These are phyloP conservation scores for Rhamnella rubrinervis DNA, from an alignment of 331 rosid genomes.

Conservation along the genomic window DNA sequence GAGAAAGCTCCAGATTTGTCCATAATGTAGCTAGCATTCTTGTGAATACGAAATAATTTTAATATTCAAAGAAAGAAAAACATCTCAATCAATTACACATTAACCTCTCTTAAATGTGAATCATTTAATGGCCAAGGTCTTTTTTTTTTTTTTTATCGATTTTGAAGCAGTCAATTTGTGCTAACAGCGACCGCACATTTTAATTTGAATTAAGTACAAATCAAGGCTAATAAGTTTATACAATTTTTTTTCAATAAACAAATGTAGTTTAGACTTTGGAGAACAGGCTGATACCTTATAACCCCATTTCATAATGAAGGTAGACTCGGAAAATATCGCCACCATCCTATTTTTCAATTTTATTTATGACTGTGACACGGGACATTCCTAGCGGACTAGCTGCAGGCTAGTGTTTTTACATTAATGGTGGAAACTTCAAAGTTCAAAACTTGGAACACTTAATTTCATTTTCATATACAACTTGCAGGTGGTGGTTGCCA, in stretches of 20 bases:
- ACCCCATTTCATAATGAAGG: not conserved
- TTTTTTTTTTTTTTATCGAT: not conserved
- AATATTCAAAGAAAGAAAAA: not conserved
- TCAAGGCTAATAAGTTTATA: not conserved
- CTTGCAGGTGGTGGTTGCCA: slow-evolving; percentile 1
- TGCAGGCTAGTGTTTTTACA: not conserved
- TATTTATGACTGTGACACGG: not conserved
- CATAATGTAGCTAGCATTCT: not conserved
- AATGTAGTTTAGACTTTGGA: not conserved
- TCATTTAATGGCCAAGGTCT: not conserved
- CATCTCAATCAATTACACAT: not conserved
- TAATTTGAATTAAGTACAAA: not conserved
- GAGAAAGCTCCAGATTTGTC: not conserved
- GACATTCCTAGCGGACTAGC: not conserved
- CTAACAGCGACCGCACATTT: not conserved
- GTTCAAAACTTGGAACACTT: no score
- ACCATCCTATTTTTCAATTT: slow-evolving; percentile 5
- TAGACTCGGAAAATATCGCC: not conserved
- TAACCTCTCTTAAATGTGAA: not conserved
- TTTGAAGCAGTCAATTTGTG: not conserved
- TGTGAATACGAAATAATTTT: not conserved
- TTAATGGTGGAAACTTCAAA: not conserved
- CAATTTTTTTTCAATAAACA: not conserved
- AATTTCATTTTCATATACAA: not conserved
- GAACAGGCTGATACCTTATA: not conserved